Base-by-base conservation (phyloP, 73 alveolate species). In the Paramecium bursaria region DNA sequence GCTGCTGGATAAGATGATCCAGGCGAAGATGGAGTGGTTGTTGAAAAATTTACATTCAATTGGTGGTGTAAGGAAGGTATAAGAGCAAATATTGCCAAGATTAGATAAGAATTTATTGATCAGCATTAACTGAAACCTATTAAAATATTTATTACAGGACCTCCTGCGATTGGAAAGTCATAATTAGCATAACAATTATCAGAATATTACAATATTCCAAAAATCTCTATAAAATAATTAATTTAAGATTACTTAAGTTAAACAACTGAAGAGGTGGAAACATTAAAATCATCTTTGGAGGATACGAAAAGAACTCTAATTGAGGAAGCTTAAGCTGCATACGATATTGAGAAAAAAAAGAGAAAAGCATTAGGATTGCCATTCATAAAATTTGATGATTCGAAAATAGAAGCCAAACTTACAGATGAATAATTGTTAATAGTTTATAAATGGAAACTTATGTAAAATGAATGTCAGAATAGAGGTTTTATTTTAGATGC, bases 51-150 rank as follows among this genome's bases (percentile, higher is more conserved):
- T 61, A 73, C 85, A 54, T 73, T 73, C 15, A 73, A 79, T 42
- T 88, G 94, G 94, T 60, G 76, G 46, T 88, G 91, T 26, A 88
- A 74, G 53, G 91, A 85, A 46, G 94, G 94, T 44, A 15, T 88
- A 4, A 14, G 60, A 22, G 60, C 75, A 39, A 85, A 88, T 85
- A 85, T 88, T 19, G 94, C 86, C 5, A 85, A 74, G 47, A 55
- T 88, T 26, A 53, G 61, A 39, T 54, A 85, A 15, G 86, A 88
- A 54, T 88, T 88, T 46, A 31, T 75, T 48, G 76, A 49, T 48
- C 50, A n/a, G 39, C 74, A 87, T 73, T 86, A 89, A 5, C 46
- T 88, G 15, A 73, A 53, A 22, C 91, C 94, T 17, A 88, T 85
- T 29, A 33, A 86, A 51, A 52, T 88, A 11, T 75, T 80, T 11